Evolutionary conservation across 2,329 filamentous ascomycete species (phyloP), one percentile per base, ranked within the genome.

Genomic region (Neocatenulostroma microsporum): DNA sequence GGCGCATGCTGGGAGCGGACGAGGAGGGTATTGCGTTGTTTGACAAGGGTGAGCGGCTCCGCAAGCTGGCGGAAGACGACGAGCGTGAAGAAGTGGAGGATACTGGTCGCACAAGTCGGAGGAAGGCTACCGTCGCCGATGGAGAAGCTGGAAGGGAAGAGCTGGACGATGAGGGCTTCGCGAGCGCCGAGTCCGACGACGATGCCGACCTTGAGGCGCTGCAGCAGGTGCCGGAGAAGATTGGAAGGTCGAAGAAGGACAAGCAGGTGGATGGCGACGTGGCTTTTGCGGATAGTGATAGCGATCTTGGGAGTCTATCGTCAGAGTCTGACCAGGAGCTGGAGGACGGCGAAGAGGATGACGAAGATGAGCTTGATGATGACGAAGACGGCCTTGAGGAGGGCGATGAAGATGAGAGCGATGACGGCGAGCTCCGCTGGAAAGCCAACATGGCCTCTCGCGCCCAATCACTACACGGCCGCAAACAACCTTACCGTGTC

Each of bases 221-320:
- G 29, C 53, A 57, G 32, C 49, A 56, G 62, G 66, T 19, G 73
- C 70, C 45, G 62, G 64, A 36, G 66, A 59, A 45, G 58, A 67
- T 13, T 72, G 74, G 36, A 62, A 68, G 34, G 75, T 79, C 21
- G 62, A 37, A 37, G 13, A 50, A 73, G 24, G 70, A 61, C 36
- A 49, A 49, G 23, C 47, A 60, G 15, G 68, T 68, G 9, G 75
- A 78, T 17, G 84, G 78, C 20, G 85, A 94, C 37, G 53, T 96
- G 39, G 85, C 80, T 1, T 98, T 95, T 66, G 91, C 91, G 11
- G 91, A 98, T 55, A 94, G 86, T 54, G 93, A 98, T 60, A 98
- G 91, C 0, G 93, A 98, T 57, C 72, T 98, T 4, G 91, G 91
- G 5, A 94, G 89, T 3, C 63, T 95, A 45, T 94, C 85, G 7